Base-by-base conservation (phyloP, 768 basidiomycete genomes). In the Russula brevipes region DNA sequence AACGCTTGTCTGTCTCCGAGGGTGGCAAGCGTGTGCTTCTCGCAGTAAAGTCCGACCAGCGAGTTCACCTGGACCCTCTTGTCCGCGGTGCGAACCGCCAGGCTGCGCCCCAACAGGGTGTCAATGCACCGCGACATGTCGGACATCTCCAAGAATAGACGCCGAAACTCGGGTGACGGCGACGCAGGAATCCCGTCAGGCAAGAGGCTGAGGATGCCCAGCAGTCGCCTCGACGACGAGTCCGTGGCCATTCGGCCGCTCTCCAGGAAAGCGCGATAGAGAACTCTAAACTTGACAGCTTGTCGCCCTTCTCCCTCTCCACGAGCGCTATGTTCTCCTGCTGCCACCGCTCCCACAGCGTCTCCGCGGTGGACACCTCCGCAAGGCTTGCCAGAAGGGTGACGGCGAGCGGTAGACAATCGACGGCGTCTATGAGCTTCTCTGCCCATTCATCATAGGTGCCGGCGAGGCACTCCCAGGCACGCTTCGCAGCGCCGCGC, bases 31-130 rank as follows among this genome's bases (percentile, higher is more conserved):
- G 14, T 46, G 5, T 59, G 46, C 9, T 54, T 64, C 39, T 59
- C 63, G 46, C 63, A 64, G 46, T 64, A 64, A 17, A 59, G 39
- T 33, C 33, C 31, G 9, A 64, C 63, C 11, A 64, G 46, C 57
- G 63, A 64, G 63, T 64, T 64, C 46, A 64, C 63, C 39, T 59
- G 63, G 33, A 64, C 58, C 53, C 63, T 47, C 38, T 54, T 59
- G 19, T 55, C 57, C 30, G 63, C 38, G 6, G 42, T 44, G 39
- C 39, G 52, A 33, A 64, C 53, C 1, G 63, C 63, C 7, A 64
- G 53, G 41, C 63, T 64, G 33, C 58, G 59, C 24, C 49, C 59
- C 6, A 64, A 33, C 8, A 64, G 63, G 12, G 63, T 64, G 16
- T 64, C 58, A 17, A 64, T 53, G 46, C 53, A 44, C 11, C 63